Evolutionary conservation across 495 filamentous ascomycete species (phyloP).

Genomic region (Astrothelium macrocarpum): DNA sequence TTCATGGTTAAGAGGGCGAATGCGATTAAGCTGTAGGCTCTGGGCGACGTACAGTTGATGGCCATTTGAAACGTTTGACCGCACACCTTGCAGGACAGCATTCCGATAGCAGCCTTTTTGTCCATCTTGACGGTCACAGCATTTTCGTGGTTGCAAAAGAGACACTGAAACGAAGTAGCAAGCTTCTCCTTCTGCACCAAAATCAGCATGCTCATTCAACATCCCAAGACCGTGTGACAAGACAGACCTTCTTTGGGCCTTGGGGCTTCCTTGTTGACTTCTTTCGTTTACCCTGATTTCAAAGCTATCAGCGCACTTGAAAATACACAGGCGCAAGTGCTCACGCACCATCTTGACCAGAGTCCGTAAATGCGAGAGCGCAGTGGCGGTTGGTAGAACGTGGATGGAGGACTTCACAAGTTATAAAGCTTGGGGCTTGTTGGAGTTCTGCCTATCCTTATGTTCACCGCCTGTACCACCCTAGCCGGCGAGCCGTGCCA

Average conservation of each 20-base stretch:
- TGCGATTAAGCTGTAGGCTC: neutral
- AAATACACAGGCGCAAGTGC: too few species aligned
- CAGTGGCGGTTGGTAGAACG: too few species aligned
- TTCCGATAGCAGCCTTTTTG: conserved; percentile 77
- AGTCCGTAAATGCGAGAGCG: too few species aligned
- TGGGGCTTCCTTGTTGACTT: conserved; percentile 78
- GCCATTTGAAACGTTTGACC: conserved; percentile 85
- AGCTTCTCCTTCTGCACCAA: conserved; percentile 68
- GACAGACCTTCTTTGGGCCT: conserved; percentile 66
- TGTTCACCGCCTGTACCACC: too few species aligned
- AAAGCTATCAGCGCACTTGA: neutral
- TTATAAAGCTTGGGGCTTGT: too few species aligned
- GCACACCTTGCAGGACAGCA: conserved; percentile 82
- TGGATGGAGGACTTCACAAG: too few species aligned
- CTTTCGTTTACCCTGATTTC: conserved; percentile 73
- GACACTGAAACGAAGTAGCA: conserved; percentile 81
- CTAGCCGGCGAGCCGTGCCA: too few species aligned
- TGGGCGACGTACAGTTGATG: conserved; percentile 69
- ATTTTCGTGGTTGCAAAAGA: conserved; percentile 97
- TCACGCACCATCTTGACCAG: too few species aligned
- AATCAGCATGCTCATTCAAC: neutral
- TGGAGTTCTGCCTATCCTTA: too few species aligned
- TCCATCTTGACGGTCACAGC: conserved; percentile 81
- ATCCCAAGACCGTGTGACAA: neutral
- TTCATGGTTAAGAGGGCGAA: conserved; percentile 1